phyloP scores from a whole-genome alignment of 2,329 filamentous ascomycete genomes.

The Aurifilum marmelostoma region DNA sequence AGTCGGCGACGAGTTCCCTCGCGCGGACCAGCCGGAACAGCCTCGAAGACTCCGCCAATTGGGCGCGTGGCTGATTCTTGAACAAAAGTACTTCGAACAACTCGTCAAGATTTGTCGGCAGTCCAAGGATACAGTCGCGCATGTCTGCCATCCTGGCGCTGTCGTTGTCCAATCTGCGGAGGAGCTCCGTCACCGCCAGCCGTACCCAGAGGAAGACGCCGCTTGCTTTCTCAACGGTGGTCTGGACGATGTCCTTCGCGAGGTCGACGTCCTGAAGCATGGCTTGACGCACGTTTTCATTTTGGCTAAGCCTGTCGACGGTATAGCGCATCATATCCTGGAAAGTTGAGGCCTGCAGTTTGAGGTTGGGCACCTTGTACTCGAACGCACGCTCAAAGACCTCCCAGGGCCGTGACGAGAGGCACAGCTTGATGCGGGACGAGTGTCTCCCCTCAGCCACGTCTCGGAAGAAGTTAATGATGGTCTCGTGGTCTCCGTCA shows the following conservation, averaged over 20 bases:
- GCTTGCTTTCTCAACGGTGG: slow-evolving; percentile 30
- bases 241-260: slow-evolving; percentile 14
- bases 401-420: slow-evolving; percentile 37
- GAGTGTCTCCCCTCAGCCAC: slow-evolving; percentile 25
- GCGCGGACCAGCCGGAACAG: slow-evolving; percentile 39
- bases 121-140: slow-evolving; percentile 21
- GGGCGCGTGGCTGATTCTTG: slow-evolving; percentile 30
- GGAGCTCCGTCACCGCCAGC: slow-evolving; percentile 37
- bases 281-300: slow-evolving; percentile 26
- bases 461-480: slow-evolving; percentile 32
- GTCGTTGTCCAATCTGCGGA: slow-evolving; percentile 29
- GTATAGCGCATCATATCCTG: slow-evolving; percentile 34
- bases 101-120: slow-evolving; percentile 36
- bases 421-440: slow-evolving; percentile 34
- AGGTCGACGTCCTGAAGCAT: slow-evolving; percentile 24
- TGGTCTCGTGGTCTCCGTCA: slow-evolving; percentile 34
- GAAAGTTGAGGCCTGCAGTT: slow-evolving; percentile 34
- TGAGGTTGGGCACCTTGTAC: slow-evolving; percentile 31
- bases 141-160: slow-evolving; percentile 20
- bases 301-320: slow-evolving; percentile 28
- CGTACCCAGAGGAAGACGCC: slow-evolving; percentile 37
- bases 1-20: slow-evolving; percentile 39
- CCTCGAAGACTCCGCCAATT: slow-evolving; percentile 33
- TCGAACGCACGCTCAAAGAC: slow-evolving; percentile 35
- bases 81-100: slow-evolving; percentile 40